Evolutionary conservation across 768 basidiomycete genomes (phyloP).

Genomic region (Tephrocybe sp.): DNA sequence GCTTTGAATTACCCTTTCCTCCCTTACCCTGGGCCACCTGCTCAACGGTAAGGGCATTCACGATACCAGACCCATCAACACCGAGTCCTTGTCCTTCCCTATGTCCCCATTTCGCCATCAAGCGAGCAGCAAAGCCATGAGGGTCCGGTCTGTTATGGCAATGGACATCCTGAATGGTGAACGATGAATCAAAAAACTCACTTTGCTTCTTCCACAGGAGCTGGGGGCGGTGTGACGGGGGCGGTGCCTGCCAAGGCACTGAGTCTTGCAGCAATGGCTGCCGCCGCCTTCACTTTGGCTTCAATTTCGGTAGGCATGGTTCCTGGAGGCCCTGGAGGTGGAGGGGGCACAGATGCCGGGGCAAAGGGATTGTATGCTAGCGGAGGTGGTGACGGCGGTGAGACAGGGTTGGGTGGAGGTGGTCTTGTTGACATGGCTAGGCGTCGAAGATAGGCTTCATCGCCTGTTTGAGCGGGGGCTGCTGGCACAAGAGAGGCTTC

Average conservation of each 20-base stretch:
- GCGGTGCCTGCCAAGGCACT: constrained; percentile 49
- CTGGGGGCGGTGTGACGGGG: constrained; percentile 24
- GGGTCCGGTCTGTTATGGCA: constrained; percentile 50
- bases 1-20: constrained; percentile 37
- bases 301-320: constrained; percentile 46
- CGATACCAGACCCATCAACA: constrained; percentile 79
- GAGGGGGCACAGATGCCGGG: constrained; percentile 59
- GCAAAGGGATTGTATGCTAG: constrained; percentile 74
- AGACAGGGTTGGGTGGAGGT: constrained; percentile 22
- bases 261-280: constrained; percentile 78
- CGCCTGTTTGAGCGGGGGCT: constrained; percentile 47
- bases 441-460: constrained; percentile 68
- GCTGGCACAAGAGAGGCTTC: constrained; percentile 18
- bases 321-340: constrained; percentile 41
- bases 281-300: constrained; percentile 73
- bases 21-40: constrained; percentile 48
- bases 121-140: constrained; percentile 75
- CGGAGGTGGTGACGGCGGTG: constrained; percentile 47
- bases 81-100: constrained; percentile 94
- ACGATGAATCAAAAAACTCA: constrained; percentile 14
- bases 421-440: constrained; percentile 51
- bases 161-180: not conserved
- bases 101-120: constrained; percentile 98
- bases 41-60: constrained; percentile 86
- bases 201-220: constrained; percentile 34